A percentile compares a stretch with the other conserved stretches of the same genome.
Evolutionary conservation across 768 basidiomycete species (phyloP).

Genomic region (Macrolepiota dolichaula): DNA sequence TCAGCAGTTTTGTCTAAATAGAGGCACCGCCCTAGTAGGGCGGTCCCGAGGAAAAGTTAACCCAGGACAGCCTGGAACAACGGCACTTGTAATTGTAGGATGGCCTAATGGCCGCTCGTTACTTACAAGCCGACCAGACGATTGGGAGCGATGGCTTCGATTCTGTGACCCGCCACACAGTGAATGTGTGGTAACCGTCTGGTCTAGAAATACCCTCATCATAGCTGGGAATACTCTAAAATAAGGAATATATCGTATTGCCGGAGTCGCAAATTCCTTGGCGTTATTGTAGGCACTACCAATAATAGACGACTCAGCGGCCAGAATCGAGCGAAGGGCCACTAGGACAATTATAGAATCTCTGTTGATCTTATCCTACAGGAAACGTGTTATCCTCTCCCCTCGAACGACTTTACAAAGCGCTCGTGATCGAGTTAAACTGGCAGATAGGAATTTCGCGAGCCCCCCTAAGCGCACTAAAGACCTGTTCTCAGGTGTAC

Average conservation of each 20-base stretch:
- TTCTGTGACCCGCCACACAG: slow-evolving; percentile 43
- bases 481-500: no score
- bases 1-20: slow-evolving; percentile 41
- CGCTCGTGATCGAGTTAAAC: slow-evolving; percentile 30
- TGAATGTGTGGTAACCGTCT: slow-evolving; percentile 51
- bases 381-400: slow-evolving; percentile 41
- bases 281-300: slow-evolving; percentile 28
- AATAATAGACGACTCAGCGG: background rate
- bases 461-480: no score
- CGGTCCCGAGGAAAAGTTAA: slow-evolving; percentile 56
- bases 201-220: slow-evolving; percentile 51
- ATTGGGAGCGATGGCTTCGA: slow-evolving; percentile 43
- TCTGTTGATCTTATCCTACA: slow-evolving; percentile 43
- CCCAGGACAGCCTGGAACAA: slow-evolving; percentile 45
- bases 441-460: no score
- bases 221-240: slow-evolving; percentile 37
- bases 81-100: slow-evolving; percentile 37
- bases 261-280: slow-evolving; percentile 48
- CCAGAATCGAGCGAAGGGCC: slow-evolving; percentile 6
- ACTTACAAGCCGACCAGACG: slow-evolving; percentile 35
- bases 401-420: slow-evolving; percentile 60
- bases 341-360: slow-evolving; percentile 36
- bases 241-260: slow-evolving; percentile 30
- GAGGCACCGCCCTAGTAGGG: background rate
- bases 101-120: slow-evolving; percentile 33